phyloP scores from a whole-genome alignment of 768 basidiomycete genomes.

The Mycena venus region DNA sequence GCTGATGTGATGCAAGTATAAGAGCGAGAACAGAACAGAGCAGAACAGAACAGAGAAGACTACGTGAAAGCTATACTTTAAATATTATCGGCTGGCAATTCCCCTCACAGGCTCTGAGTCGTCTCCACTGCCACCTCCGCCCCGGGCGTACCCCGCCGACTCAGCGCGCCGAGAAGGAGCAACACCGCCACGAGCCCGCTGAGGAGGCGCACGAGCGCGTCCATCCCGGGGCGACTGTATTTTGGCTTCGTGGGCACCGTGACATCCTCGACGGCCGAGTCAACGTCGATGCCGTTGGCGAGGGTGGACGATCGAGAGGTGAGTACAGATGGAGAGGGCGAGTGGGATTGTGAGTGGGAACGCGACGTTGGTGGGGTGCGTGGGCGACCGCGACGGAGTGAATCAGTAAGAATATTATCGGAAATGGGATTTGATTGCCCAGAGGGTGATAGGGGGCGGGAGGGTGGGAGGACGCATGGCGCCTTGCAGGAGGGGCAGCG shows the following conservation, averaged over 20 bases:
- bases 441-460: background rate
- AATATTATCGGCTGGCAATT: no score
- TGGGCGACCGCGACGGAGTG: background rate
- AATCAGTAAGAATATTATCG: background rate
- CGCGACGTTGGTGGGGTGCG: background rate
- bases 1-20: no score
- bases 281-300: no score
- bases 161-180: conserved; percentile 57
- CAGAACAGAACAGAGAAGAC: no score
- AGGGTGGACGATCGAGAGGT: no score
- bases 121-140: background rate
- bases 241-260: background rate
- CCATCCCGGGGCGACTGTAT: conserved; percentile 2
- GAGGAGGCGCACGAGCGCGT: conserved; percentile 13
- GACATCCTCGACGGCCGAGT: no score
- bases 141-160: conserved; percentile 41
- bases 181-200: conserved; percentile 31
- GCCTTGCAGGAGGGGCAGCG: conserved; percentile 25
- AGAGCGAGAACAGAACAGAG: no score
- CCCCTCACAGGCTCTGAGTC: no score
- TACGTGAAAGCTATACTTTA: no score
- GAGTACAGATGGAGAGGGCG: no score
- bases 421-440: background rate
- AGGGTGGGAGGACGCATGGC: conserved; percentile 22
- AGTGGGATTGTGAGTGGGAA: background rate